Evolutionary conservation across 805 yeast species (phyloP), one percentile per base, ranked within the genome.

Genomic region (Metschnikowia dekortorum): DNA sequence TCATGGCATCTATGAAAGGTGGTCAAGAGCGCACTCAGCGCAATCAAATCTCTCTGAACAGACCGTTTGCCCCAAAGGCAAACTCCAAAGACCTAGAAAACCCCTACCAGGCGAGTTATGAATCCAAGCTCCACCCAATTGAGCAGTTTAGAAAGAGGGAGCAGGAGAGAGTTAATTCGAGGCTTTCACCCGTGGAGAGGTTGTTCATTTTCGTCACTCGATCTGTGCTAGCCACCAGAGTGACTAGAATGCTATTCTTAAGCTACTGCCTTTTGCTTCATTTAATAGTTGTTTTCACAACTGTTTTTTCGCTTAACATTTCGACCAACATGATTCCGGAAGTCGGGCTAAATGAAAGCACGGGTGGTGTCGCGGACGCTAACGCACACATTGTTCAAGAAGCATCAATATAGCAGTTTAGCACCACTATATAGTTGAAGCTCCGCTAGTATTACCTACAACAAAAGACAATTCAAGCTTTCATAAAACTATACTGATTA

Each of bases 81-180:
- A 63, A 63, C 59, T 53, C 47, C 28, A 47, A 36, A 13, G 83
- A 79, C 58, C 62, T 81, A 10, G 95, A 87, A 59, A 77, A 78
- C 56, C 67, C 70, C 11, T 85, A 86, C 63, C 80, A 80, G 42
- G 72, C 77, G 31, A 78, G 68, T 44, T 90, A 87, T 69, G 96
- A 89, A 58, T 83, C 85, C 46, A 84, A 84, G 44, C 70, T 89
- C 42, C 90, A 89, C 58, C 95, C 96, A 32, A 81, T 90, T 53
- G 92, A 87, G 57, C 86, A 82, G 60, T 88, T 92, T 67, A 79
- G 95, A 59, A 78, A 83, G 41, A 73, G 82, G 54, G 97, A 89
- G 62, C 80, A 86, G 34, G 89, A 85, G 59, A 74, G 96, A 56
- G 84, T 87, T 43, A 77, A 79, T 46, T 81, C 90, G 7, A 78